phyloP scores from a whole-genome alignment of 768 basidiomycete species.

The Podaxis sp. region DNA sequence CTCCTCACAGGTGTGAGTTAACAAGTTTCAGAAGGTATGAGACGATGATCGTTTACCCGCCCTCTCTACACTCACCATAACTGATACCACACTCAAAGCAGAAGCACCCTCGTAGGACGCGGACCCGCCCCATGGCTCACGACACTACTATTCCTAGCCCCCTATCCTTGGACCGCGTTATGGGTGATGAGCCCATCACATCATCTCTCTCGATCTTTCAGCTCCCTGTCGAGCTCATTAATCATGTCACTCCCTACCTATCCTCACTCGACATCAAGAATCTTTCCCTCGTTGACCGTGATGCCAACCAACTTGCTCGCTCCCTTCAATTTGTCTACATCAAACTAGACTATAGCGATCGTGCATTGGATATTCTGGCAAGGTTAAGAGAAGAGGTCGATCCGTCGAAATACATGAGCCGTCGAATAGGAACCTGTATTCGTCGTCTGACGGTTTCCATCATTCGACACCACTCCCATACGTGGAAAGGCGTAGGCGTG shows the following conservation, averaged over 20 bases:
- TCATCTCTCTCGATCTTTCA: constrained; percentile 22
- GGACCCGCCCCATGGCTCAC: constrained; percentile 2
- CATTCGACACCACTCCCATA: constrained; percentile 1
- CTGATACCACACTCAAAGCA: neutral
- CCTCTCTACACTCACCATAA: neutral
- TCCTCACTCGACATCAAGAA: constrained; percentile 18
- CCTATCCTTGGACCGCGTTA: constrained; percentile 20
- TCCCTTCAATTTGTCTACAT: constrained; percentile 20
- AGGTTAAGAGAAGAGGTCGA: constrained; percentile 4
- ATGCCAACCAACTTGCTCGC: constrained; percentile 21
- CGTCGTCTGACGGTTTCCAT: constrained; percentile 18
- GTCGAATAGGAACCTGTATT: constrained; percentile 17
- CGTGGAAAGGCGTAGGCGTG: neutral
- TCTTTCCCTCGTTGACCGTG: constrained; percentile 23
- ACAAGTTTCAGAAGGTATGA: neutral
- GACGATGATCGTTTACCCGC: neutral
- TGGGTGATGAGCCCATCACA: constrained; percentile 13
- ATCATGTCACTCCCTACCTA: constrained; percentile 21
- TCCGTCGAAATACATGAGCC: neutral
- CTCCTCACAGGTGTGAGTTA: neutral
- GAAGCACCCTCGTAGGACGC: neutral
- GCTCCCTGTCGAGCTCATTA: constrained; percentile 25
- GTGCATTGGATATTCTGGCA: constrained; percentile 4
- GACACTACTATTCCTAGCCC: constrained; percentile 14
- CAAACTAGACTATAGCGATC: constrained; percentile 15